These are phyloP conservation scores for Cryptosporidium tyzzeri DNA, from an alignment of 169 alveolate species.

Conservation along the genomic window DNA sequence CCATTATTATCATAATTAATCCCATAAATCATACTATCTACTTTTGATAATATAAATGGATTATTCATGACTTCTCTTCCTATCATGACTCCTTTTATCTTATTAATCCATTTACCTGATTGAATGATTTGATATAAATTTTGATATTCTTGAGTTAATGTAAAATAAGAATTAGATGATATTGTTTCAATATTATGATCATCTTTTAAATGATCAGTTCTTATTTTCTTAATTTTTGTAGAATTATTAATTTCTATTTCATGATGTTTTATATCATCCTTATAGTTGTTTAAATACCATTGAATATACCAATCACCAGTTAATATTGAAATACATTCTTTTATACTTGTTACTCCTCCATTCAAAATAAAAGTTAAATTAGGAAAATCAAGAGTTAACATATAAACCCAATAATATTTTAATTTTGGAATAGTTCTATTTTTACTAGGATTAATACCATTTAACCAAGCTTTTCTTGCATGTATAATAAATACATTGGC, in stretches of 20 bases:
- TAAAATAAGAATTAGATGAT: constrained; percentile 63
- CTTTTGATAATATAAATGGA: constrained; percentile 83
- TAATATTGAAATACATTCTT: constrained; percentile 54
- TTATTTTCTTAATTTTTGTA: constrained; percentile 69
- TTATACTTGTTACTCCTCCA: constrained; percentile 91
- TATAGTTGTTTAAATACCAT: neutral
- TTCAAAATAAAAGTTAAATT: constrained; percentile 89
- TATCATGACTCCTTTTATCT: constrained; percentile 84
- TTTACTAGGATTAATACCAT: constrained; percentile 93
- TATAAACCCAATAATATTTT: constrained; percentile 90
- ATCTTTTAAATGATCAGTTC: constrained; percentile 2
- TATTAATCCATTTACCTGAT: neutral
- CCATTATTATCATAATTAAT: constrained; percentile 35
- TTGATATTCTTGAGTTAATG: neutral
- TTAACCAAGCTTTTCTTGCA: constrained; percentile 92
- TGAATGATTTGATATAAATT: neutral
- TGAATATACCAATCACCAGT: constrained; percentile 42
- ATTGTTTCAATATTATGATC: neutral
- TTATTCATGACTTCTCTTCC: constrained; percentile 88
- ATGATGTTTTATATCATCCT: neutral
- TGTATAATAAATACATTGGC: constrained; percentile 93
- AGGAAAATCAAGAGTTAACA: constrained; percentile 90
- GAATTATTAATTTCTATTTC: constrained; percentile 63
- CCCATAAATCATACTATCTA: constrained; percentile 83
- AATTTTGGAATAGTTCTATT: constrained; percentile 94